These are phyloP conservation scores for Komagataella pastoris DNA, from an alignment of 805 yeast species.

Conservation along the genomic window DNA sequence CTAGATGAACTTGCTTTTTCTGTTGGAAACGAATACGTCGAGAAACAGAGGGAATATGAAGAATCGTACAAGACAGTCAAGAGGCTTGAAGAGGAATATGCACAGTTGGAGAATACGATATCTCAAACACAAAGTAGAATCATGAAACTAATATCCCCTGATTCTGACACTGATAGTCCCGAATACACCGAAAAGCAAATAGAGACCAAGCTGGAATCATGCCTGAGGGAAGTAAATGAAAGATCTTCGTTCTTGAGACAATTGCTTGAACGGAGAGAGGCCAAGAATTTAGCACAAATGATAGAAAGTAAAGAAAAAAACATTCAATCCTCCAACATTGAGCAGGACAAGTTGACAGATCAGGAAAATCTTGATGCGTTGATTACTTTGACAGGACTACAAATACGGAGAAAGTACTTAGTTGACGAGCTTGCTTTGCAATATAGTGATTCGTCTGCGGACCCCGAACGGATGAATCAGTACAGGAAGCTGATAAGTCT, in stretches of 20 bases:
- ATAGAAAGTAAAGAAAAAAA: slow-evolving; percentile 24
- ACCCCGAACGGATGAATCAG: slow-evolving; percentile 45
- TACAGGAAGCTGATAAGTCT: slow-evolving; percentile 56
- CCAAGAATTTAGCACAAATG: slow-evolving; percentile 26
- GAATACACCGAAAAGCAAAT: neutral
- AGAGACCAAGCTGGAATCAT: neutral
- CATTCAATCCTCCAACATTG: slow-evolving; percentile 5
- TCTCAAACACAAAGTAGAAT: neutral
- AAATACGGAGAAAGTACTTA: slow-evolving; percentile 39
- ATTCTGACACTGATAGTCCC: neutral
- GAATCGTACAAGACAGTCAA: slow-evolving; percentile 1
- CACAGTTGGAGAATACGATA: slow-evolving; percentile 3
- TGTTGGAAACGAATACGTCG: neutral
- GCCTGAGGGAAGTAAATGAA: neutral
- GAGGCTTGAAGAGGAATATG: slow-evolving; percentile 5
- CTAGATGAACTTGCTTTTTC: neutral
- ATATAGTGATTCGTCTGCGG: slow-evolving; percentile 23
- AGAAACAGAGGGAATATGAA: neutral
- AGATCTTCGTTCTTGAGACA: slow-evolving; percentile 6
- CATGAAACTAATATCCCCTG: neutral
- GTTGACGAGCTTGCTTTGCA: slow-evolving; percentile 28
- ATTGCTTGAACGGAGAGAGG: slow-evolving; percentile 27
- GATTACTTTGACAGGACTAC: slow-evolving; percentile 35
- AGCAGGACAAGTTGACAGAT: slow-evolving; percentile 6
- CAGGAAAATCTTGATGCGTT: slow-evolving; percentile 15